These are phyloP conservation scores for Mortierella sp. DNA, from an alignment of 371 early-diverging fungal species.

Conservation along the genomic window DNA sequence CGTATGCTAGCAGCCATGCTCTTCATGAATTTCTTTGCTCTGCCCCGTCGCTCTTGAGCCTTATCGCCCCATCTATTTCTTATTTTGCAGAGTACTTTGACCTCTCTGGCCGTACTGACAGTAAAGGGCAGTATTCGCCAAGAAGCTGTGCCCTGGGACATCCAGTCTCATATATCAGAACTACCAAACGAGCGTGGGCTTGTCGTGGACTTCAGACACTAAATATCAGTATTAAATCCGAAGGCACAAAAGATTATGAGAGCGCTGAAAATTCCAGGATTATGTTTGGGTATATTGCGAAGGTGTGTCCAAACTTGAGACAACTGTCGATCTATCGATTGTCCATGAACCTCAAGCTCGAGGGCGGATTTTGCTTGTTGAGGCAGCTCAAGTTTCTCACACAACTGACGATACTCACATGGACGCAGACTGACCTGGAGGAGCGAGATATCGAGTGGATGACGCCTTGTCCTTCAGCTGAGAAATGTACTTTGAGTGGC, in stretches of 20 bases:
- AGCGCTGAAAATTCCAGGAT: conserved; percentile 13
- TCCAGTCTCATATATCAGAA: not conserved
- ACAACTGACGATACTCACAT: conserved; percentile 10
- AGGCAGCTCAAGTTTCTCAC: conserved; percentile 9
- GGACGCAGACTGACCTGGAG: not conserved
- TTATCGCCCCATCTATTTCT: conserved; percentile 8
- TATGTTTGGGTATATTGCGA: conserved; percentile 33
- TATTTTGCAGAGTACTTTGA: conserved; percentile 20
- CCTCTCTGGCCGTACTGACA: conserved; percentile 5
- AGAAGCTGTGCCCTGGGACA: not conserved
- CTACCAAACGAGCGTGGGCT: conserved; percentile 12
- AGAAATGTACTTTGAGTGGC: not conserved
- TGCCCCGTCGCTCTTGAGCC: conserved; percentile 10
- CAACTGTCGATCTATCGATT: conserved; percentile 4
- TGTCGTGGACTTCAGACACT: conserved; percentile 19
- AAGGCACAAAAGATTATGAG: not conserved
- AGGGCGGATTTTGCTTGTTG: conserved; percentile 18
- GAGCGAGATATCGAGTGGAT: conserved; percentile 30
- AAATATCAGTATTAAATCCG: not conserved
- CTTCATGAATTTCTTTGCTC: conserved; percentile 22
- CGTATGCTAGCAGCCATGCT: not conserved
- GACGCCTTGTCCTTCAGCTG: not conserved
- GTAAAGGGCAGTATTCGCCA: not conserved
- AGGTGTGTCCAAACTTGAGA: conserved; percentile 19
- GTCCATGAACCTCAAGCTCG: conserved; percentile 9